A percentile compares a stretch with the other conserved stretches of the same genome.
Conservation (phyloP, 2,329 filamentous ascomycete genomes). For the Monosporascus sp. region DNA sequence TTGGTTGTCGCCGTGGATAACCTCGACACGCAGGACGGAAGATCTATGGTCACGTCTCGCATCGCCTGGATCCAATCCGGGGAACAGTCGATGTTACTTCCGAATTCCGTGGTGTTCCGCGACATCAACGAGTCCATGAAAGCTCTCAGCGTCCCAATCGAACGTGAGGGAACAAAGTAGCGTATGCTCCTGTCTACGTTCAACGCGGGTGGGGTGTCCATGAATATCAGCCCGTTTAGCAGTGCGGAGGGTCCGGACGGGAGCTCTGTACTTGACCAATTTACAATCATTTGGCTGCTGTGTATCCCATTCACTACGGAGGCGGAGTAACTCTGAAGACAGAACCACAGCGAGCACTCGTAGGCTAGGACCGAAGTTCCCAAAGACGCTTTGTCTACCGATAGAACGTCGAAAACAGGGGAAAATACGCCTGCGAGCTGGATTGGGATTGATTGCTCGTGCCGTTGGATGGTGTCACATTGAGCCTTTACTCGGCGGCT, state of each 20-base stretch:
- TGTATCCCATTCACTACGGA: slow-evolving; percentile 23
- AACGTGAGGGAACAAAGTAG: slow-evolving; percentile 27
- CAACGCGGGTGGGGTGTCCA: slow-evolving; percentile 25
- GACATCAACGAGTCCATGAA: slow-evolving; percentile 29
- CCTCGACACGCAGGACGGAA: slow-evolving; percentile 27
- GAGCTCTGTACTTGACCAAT: slow-evolving; percentile 26
- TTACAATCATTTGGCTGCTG: slow-evolving; percentile 16
- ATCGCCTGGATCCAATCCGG: slow-evolving; percentile 33
- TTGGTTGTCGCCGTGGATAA: slow-evolving; percentile 31
- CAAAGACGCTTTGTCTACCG: slow-evolving; percentile 17
- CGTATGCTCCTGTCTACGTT: slow-evolving; percentile 18
- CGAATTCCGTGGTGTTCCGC: slow-evolving; percentile 26
- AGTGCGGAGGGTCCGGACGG: slow-evolving; percentile 20
- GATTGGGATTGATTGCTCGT: slow-evolving; percentile 9
- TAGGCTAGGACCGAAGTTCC: slow-evolving; percentile 17
- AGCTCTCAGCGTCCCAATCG: slow-evolving; percentile 23
- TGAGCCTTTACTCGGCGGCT: slow-evolving; percentile 23
- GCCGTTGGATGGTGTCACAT: slow-evolving; percentile 22
- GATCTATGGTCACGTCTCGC: slow-evolving; percentile 26
- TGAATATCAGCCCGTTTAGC: slow-evolving; percentile 27
- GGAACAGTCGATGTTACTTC: slow-evolving; percentile 25
- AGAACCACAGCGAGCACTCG: slow-evolving; percentile 34
- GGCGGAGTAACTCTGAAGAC: slow-evolving; percentile 28
- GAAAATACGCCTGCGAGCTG: slow-evolving; percentile 23
- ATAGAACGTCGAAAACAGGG: slow-evolving; percentile 33